Conservation (phyloP, 2,329 filamentous ascomycete species). For the Juglanconis sp. region DNA sequence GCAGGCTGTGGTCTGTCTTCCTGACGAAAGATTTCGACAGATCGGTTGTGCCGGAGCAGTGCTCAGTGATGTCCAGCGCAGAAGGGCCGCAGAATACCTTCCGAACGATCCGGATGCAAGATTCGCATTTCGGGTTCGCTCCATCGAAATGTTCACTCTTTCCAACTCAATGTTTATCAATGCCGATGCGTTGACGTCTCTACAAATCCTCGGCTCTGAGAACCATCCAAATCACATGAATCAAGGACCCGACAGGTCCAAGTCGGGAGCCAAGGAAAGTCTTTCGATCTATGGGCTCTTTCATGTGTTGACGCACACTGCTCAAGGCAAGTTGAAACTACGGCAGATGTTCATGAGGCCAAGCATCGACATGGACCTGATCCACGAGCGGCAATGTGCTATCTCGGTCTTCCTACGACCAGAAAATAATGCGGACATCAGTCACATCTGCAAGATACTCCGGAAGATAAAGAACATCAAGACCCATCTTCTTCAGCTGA, state of each 20-base stretch:
- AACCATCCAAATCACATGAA: slow-evolving; percentile 78
- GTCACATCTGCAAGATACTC: slow-evolving; percentile 58
- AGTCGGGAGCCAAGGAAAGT: slow-evolving; percentile 70
- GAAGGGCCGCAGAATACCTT: slow-evolving; percentile 59
- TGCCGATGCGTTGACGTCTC: slow-evolving; percentile 71
- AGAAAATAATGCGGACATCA: slow-evolving; percentile 60
- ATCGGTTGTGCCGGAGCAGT: slow-evolving; percentile 86
- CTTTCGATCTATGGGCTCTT: slow-evolving; percentile 84
- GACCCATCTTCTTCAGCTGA: slow-evolving; percentile 64
- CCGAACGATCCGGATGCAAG: slow-evolving; percentile 54
- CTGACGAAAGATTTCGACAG: slow-evolving; percentile 29
- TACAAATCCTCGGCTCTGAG: slow-evolving; percentile 83
- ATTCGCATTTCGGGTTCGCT: slow-evolving; percentile 57
- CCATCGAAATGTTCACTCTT: slow-evolving; percentile 73
- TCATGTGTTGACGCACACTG: slow-evolving; percentile 67
- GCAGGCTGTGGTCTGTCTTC: background rate
- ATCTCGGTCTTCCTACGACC: slow-evolving; percentile 64
- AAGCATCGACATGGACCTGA: slow-evolving; percentile 63
- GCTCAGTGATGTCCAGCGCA: slow-evolving; percentile 72
- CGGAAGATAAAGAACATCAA: slow-evolving; percentile 74
- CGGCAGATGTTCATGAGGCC: slow-evolving; percentile 82
- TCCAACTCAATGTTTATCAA: slow-evolving; percentile 71
- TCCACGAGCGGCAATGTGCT: slow-evolving; percentile 68
- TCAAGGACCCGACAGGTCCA: slow-evolving; percentile 61
- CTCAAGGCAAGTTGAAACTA: slow-evolving; percentile 72